Conservation (phyloP, 2,329 filamentous ascomycete genomes). For the Elsinoe arachidis region DNA sequence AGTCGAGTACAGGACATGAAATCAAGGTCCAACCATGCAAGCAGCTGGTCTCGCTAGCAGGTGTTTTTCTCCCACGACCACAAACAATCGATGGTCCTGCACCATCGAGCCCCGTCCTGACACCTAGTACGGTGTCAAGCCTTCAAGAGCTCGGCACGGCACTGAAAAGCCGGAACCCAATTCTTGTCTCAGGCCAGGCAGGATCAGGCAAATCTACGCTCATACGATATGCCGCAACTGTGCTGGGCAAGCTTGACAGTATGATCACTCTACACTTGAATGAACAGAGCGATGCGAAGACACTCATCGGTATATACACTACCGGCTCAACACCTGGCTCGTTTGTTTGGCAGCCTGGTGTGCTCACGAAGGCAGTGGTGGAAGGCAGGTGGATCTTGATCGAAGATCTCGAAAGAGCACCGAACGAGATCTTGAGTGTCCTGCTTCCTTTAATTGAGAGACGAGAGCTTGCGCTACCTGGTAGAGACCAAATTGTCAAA, state of each 20-base stretch:
- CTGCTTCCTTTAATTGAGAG: constrained; percentile 87
- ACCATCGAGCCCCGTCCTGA: constrained; percentile 44
- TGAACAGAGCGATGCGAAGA: constrained; percentile 96
- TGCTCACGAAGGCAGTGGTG: constrained; percentile 84
- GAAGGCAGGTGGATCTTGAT: constrained; percentile 97
- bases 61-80: constrained; percentile 3
- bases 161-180: constrained; percentile 59
- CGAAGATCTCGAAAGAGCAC: constrained; percentile 90
- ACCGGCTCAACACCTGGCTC: constrained; percentile 79
- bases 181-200: constrained; percentile 72
- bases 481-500: constrained; percentile 73
- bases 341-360: constrained; percentile 85
- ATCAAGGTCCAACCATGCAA: constrained; percentile 6
- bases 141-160: constrained; percentile 59
- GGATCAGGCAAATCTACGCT: constrained; percentile 87
- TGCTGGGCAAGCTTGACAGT: constrained; percentile 66
- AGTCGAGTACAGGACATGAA: not conserved
- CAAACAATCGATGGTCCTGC: not conserved
- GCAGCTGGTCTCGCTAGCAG: constrained; percentile 17
- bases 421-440: constrained; percentile 88
- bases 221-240: constrained; percentile 70
- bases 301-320: constrained; percentile 88
- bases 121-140: constrained; percentile 64
- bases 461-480: constrained; percentile 83
- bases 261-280: constrained; percentile 96